Base-by-base conservation (phyloP, 1,139 yeast genomes). In the Ogataea hybrid region DNA sequence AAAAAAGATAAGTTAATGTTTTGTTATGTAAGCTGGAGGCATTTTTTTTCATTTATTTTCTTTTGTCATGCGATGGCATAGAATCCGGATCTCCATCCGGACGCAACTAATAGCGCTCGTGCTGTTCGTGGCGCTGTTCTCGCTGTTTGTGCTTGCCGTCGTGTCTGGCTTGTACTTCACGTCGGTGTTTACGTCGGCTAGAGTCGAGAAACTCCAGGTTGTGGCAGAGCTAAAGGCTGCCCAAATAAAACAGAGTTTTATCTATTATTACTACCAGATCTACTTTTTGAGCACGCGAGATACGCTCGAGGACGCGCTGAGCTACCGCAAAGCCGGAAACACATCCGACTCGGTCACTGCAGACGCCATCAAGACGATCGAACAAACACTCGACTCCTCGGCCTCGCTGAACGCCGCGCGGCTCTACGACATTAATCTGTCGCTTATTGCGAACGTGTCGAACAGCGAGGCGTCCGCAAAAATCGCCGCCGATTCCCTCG, bases 161-260 rank as follows among this genome's bases (percentile, higher is more conserved):
- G 87, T 84, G 8, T 80, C 95, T 2, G 95, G 95, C 37, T 77
- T 85, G 7, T 87, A 85, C 63, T 87, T 85, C 58, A 78, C 88
- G 14, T 62, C 69, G 21, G 84, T 79, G 52, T 77, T 83, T 46
- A 75, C 79, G 37, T 65, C 73, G 40, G 65, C 85, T 37, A 71
- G 94, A 50, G 78, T 82, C 2, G 92, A 86, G 50, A 72, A 89
- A 44, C 67, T 89, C 29, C 78, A 77, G 56, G 87, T 86, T 37
- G 84, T 88, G 12, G 84, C 96, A 7, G 85, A 84, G 58, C 68
- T 89, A 43, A 88, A 87, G 61, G 78, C 92, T 0, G 76, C 92
- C 0, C 96, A 89, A 61, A 71, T 88, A 11, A 73, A 73, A 42
- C 96, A 87, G 62, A 75, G 79, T 28, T 65, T 86, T 47, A 75